phyloP scores from a whole-genome alignment of 768 basidiomycete species.

The Leccinum pellstonianum region DNA sequence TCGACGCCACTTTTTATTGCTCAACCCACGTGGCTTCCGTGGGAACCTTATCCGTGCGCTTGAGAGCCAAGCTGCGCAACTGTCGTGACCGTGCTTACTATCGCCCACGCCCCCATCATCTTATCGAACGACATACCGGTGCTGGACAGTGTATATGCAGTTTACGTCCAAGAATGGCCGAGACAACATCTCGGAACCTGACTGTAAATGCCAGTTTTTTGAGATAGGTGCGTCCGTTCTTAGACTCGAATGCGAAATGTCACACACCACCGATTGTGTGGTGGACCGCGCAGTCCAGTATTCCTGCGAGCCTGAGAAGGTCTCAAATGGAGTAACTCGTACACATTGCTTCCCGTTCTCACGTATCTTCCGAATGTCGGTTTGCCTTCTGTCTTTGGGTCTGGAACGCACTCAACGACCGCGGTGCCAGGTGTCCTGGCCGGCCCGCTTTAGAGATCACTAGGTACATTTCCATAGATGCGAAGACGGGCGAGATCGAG shows the following conservation, averaged over 20 bases:
- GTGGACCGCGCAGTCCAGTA: constrained; percentile 48
- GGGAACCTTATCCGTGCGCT: constrained; percentile 20
- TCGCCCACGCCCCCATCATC: background rate
- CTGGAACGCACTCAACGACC: constrained; percentile 6
- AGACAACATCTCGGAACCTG: background rate
- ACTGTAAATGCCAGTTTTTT: constrained; percentile 52
- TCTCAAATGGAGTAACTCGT: constrained; percentile 22
- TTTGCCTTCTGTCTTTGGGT: constrained; percentile 7
- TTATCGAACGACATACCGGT: background rate
- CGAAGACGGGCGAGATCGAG: constrained; percentile 48
- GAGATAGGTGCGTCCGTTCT: constrained; percentile 47
- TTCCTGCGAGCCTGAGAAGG: constrained; percentile 48
- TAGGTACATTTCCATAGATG: constrained; percentile 47
- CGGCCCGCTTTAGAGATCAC: constrained; percentile 73
- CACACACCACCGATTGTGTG: constrained; percentile 5
- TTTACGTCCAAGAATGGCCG: constrained; percentile 7
- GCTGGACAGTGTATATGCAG: background rate
- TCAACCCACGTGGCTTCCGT: constrained; percentile 31
- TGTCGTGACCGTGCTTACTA: background rate
- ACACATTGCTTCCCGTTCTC: constrained; percentile 71
- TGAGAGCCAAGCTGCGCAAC: constrained; percentile 10
- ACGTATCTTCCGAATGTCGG: constrained; percentile 72
- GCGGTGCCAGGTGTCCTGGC: constrained; percentile 55
- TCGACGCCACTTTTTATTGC: constrained; percentile 29
- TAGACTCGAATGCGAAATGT: background rate